Conservation (phyloP, 2,329 filamentous ascomycete species). For the Fusarium lateritium region DNA sequence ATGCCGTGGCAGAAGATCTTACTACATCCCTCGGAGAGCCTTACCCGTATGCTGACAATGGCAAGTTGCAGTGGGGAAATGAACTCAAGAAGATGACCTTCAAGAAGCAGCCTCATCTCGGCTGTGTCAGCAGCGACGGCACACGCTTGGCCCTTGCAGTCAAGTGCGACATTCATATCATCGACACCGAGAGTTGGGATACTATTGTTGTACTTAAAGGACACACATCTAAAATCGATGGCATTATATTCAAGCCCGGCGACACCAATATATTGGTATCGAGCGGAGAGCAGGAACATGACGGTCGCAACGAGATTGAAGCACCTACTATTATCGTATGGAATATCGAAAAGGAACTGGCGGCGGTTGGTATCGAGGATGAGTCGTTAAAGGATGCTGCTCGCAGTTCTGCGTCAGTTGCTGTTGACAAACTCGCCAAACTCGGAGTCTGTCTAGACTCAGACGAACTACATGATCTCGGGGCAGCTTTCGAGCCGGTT, state of each 20-base stretch:
- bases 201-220: conserved; percentile 20
- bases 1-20: conserved; percentile 27
- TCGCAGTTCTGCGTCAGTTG: not conserved
- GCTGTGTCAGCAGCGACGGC: conserved; percentile 6
- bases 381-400: not conserved
- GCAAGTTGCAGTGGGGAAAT: conserved; percentile 22
- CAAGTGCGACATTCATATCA: conserved; percentile 11
- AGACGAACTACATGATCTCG: not conserved
- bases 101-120: not conserved
- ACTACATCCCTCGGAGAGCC: conserved; percentile 1
- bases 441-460: not conserved
- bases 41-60: conserved; percentile 17
- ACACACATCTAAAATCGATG: conserved; percentile 3
- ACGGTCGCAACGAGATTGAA: not conserved
- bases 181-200: conserved; percentile 19
- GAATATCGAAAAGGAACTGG: conserved; percentile 13
- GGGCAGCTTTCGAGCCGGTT: not conserved
- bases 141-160: conserved; percentile 13
- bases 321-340: conserved; percentile 23
- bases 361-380: not conserved
- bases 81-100: conserved; percentile 14
- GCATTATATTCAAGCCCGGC: conserved; percentile 11
- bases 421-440: not conserved
- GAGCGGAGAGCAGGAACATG: not conserved
- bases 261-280: conserved; percentile 13